Evolutionary conservation across 805 yeast species (phyloP).

Genomic region (Saccharomycopsis sp.): DNA sequence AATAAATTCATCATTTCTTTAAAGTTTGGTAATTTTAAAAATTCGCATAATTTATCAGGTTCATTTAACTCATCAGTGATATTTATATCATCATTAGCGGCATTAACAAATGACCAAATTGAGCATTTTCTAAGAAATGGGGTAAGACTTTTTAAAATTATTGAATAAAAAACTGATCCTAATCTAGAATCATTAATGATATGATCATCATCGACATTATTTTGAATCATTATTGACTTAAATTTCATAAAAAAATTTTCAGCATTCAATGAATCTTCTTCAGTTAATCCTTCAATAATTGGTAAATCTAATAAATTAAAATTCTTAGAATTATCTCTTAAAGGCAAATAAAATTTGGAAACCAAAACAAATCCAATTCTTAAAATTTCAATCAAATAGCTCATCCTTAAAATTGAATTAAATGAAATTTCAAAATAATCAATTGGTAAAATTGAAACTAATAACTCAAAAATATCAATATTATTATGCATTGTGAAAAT

Average conservation of each 20-base stretch:
- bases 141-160: constrained; percentile 45
- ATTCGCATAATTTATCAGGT: constrained; percentile 40
- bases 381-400: constrained; percentile 42
- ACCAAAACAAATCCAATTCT: constrained; percentile 29
- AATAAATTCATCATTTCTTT: constrained; percentile 19
- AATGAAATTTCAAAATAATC: constrained; percentile 35
- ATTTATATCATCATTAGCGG: constrained; percentile 34
- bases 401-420: constrained; percentile 37
- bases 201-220: constrained; percentile 22
- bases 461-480: constrained; percentile 41
- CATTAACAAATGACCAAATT: constrained; percentile 42
- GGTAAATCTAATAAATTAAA: constrained; percentile 19
- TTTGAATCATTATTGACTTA: constrained; percentile 1
- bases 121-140: constrained; percentile 59
- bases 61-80: constrained; percentile 31
- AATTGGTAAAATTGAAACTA: constrained; percentile 40
- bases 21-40: constrained; percentile 38
- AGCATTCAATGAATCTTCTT: constrained; percentile 19
- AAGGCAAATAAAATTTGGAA: constrained; percentile 15
- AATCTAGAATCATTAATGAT: constrained; percentile 21
- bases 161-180: constrained; percentile 36
- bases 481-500: constrained; percentile 27
- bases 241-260: constrained; percentile 1
- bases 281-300: constrained; percentile 21
- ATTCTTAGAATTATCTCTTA: background rate